phyloP scores from a whole-genome alignment of 73 alveolate genomes.

The Tetrahymena thermophila region DNA sequence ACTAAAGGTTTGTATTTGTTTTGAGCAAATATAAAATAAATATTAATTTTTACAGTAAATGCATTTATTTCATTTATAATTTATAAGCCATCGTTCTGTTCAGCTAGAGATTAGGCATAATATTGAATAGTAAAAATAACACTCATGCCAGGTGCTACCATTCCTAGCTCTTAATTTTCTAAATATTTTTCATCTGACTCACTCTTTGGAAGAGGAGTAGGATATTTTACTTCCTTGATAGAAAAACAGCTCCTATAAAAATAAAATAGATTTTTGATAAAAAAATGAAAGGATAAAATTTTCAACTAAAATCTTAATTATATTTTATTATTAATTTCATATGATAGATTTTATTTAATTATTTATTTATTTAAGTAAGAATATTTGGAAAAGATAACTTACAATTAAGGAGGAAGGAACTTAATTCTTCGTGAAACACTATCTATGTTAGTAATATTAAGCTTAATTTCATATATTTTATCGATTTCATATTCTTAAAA shows the following conservation, averaged over 20 bases:
- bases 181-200: background rate
- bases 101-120: constrained; percentile 88
- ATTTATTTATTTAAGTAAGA: background rate
- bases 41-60: constrained; percentile 16
- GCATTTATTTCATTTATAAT: constrained; percentile 85
- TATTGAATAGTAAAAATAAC: constrained; percentile 75
- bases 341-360: background rate
- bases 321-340: no score
- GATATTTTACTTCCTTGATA: background rate
- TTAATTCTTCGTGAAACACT: constrained; percentile 64
- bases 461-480: constrained; percentile 76
- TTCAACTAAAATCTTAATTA: background rate
- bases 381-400: background rate
- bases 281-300: no score
- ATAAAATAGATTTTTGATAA: no score
- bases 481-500: constrained; percentile 84
- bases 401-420: constrained; percentile 66
- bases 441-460: constrained; percentile 76
- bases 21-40: no score
- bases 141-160: constrained; percentile 92
- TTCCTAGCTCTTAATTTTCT: background rate
- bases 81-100: constrained; percentile 80
- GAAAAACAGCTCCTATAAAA: background rate
- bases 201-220: background rate
- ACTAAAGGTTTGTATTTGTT: no score